Evolutionary conservation across 495 filamentous ascomycete species (phyloP).

Genomic region (Xylaria curta): DNA sequence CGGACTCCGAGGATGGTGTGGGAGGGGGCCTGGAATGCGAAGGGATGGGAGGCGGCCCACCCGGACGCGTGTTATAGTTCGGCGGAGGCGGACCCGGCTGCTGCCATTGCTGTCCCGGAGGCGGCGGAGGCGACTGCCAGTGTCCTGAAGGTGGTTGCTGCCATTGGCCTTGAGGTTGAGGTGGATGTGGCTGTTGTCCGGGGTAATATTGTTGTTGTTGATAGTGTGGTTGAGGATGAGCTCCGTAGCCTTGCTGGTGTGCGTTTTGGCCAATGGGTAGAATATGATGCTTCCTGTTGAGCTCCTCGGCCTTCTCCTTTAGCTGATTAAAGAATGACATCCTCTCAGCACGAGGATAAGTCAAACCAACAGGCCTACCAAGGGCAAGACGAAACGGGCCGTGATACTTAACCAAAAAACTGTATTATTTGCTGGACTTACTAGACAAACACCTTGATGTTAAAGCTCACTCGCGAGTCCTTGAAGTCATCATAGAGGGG

Average conservation of each 20-base stretch:
- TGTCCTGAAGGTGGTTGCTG: slow-evolving; percentile 20
- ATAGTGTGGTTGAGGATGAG: slow-evolving; percentile 16
- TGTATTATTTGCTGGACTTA: not conserved
- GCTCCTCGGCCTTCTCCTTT: slow-evolving; percentile 28
- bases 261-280: slow-evolving; percentile 25
- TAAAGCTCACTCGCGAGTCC: not conserved
- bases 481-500: slow-evolving; percentile 13
- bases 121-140: slow-evolving; percentile 20
- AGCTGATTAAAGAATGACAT: slow-evolving; percentile 29
- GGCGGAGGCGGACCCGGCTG: slow-evolving; percentile 11
- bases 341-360: not conserved
- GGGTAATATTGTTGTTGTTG: slow-evolving; percentile 26
- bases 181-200: slow-evolving; percentile 26
- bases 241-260: slow-evolving; percentile 22
- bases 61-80: slow-evolving; percentile 26
- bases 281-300: slow-evolving; percentile 31
- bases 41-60: slow-evolving; percentile 23
- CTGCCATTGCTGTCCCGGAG: slow-evolving; percentile 26
- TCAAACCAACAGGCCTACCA: not conserved
- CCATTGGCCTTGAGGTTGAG: slow-evolving; percentile 20
- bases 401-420: not conserved
- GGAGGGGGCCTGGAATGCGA: slow-evolving; percentile 17
- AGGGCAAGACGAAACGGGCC: not conserved
- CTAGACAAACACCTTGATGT: not conserved
- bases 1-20: not conserved